phyloP scores from a whole-genome alignment of 768 basidiomycete species.

The Mycena venus region DNA sequence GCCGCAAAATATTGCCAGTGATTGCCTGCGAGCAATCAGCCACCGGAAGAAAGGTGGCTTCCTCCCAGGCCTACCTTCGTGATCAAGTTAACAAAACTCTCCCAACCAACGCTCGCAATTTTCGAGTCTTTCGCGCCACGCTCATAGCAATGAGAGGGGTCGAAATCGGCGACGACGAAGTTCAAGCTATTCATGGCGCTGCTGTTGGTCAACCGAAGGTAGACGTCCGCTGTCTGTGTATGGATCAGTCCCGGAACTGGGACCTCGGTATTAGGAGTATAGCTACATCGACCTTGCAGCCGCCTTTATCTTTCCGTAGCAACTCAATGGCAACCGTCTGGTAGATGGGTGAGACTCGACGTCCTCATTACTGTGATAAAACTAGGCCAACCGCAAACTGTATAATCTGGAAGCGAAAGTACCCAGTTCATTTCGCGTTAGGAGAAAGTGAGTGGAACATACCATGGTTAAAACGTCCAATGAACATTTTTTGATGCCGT shows the following conservation, averaged over 20 bases:
- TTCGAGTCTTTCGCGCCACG: background rate
- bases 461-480: constrained; percentile 20
- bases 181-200: background rate
- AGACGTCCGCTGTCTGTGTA: constrained; percentile 9
- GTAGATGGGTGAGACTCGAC: background rate
- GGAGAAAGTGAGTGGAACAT: background rate
- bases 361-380: background rate
- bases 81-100: constrained; percentile 3
- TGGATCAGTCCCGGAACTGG: background rate
- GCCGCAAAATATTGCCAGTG: background rate
- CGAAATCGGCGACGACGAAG: constrained; percentile 15
- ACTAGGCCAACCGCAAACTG: background rate
- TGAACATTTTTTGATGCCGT: background rate
- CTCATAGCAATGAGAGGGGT: constrained; percentile 2
- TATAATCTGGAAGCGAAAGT: background rate
- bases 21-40: background rate
- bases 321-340: constrained; percentile 4
- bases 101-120: background rate
- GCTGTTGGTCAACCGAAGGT: background rate
- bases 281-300: constrained; percentile 6
- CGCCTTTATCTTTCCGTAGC: constrained; percentile 3
- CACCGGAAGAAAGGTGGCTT: background rate
- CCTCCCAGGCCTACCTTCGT: background rate
- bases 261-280: background rate
- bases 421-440: background rate